These are phyloP conservation scores for Neurospora crassa DNA, from an alignment of 2,329 filamentous ascomycete genomes.

Conservation along the genomic window DNA sequence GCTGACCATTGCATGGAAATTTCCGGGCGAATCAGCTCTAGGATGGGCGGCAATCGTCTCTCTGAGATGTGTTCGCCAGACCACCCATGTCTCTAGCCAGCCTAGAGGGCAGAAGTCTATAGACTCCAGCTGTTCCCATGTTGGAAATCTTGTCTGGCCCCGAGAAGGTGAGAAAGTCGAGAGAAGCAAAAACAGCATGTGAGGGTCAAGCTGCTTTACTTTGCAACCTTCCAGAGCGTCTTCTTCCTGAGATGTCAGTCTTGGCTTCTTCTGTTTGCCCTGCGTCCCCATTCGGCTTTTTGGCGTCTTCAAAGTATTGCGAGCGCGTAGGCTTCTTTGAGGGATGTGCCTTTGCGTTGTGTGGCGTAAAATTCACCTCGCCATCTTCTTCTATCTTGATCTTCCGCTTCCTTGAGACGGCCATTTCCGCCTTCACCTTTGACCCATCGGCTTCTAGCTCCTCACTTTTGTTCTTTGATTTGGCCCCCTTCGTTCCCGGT, in stretches of 20 bases:
- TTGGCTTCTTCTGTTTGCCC: slow-evolving; percentile 3
- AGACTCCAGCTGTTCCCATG: not conserved
- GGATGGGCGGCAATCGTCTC: slow-evolving; percentile 6
- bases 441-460: slow-evolving; percentile 6
- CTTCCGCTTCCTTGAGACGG: slow-evolving; percentile 1
- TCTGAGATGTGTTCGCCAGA: slow-evolving; percentile 17
- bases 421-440: slow-evolving; percentile 3
- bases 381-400: slow-evolving; percentile 5
- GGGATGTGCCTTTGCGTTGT: slow-evolving; percentile 6
- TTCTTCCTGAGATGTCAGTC: slow-evolving; percentile 4
- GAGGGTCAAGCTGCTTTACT: slow-evolving; percentile 5
- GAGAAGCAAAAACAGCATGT: not conserved
- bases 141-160: not conserved
- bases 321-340: slow-evolving; percentile 1
- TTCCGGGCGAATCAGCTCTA: slow-evolving; percentile 9
- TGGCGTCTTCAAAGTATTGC: not conserved
- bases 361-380: slow-evolving; percentile 2
- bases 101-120: not conserved
- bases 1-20: not conserved
- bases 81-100: slow-evolving; percentile 13
- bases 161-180: not conserved
- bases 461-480: slow-evolving; percentile 8
- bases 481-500: slow-evolving; percentile 16
- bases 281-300: not conserved
- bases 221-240: slow-evolving; percentile 21